Evolutionary conservation across 2,329 filamentous ascomycete species (phyloP), one percentile per base, ranked within the genome.

Genomic region (Cladobotryum protrusum): DNA sequence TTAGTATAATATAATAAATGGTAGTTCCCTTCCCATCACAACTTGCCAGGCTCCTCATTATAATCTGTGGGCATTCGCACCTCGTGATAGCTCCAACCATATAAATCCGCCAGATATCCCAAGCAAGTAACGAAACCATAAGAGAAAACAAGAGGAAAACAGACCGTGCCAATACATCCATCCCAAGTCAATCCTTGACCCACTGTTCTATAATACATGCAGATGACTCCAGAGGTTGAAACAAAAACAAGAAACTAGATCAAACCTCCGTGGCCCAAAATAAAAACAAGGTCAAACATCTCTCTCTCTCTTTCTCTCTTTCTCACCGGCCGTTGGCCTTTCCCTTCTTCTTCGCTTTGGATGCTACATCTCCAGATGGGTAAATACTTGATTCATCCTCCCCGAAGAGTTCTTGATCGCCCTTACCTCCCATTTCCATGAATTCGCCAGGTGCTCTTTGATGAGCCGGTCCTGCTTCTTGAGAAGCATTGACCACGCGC

Each of bases 361-460:
- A 50, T 36, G 54, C 54, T 20, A 58, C 58, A 11, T 70, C 66
- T 14, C 56, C 61, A 45, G 48, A 65, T 12, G 72, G 65, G 58
- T 81, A 82, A 51, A 75, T 69, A 59, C 75, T 79, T 35, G 62
- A 67, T 19, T 63, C 65, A 47, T 88, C 85, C 45, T 88, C 74
- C 9, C 78, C 81, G 63, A 84, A 96, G 13, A 96, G 74, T 40
- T 78, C 73, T 66, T 89, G 82, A 61, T 97, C 92, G 5, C 90
- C 92, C 60, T 87, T 88, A 14, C 89, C 89, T 36, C 92, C 92
- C 73, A 95, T 78, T 54, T 85, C 80, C 66, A 89, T 85, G 59
- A 96, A 97, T 60, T 93, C 89, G 5, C 78, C 74, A 0, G 88
- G 77, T 32, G 81, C 78, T 49, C 89, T 77, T 53, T 83, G 74